Percentiles rank a stretch among this genome's conserved stretches.
phyloP scores from a whole-genome alignment of 2,329 filamentous ascomycete genomes.

The Colletotrichum simmondsii region DNA sequence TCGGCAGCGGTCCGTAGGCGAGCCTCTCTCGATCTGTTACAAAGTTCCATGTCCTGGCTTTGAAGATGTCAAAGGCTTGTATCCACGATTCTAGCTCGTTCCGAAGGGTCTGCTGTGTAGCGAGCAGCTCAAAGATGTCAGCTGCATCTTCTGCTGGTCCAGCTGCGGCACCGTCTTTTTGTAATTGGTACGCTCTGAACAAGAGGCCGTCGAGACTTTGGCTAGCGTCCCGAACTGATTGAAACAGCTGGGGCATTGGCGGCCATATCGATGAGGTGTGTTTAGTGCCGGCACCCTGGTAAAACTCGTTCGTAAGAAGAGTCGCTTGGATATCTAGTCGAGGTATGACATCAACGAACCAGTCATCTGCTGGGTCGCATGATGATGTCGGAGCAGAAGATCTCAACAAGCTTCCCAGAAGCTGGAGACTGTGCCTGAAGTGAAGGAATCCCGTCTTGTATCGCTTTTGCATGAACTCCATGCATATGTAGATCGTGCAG shows the following conservation, averaged over 20 bases:
- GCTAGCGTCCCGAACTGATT: conserved; percentile 12
- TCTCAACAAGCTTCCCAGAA: conserved; percentile 43
- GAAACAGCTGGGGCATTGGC: not conserved
- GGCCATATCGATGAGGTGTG: not conserved
- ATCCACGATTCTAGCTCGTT: conserved; percentile 37
- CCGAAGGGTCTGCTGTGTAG: not conserved
- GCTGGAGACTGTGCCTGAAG: conserved; percentile 52
- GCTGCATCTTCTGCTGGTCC: not conserved
- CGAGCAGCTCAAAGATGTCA: not conserved
- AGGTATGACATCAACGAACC: conserved; percentile 54
- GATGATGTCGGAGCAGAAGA: conserved; percentile 23
- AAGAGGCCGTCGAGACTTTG: conserved; percentile 11
- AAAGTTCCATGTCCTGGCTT: conserved; percentile 18
- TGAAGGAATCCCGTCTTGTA: conserved; percentile 50
- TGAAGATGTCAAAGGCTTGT: conserved; percentile 40
- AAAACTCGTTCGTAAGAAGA: conserved; percentile 33
- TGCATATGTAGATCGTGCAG: conserved; percentile 48
- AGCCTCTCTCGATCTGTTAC: conserved; percentile 33
- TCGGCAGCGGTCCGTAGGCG: conserved; percentile 41
- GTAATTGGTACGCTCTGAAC: not conserved
- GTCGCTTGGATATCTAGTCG: conserved; percentile 42
- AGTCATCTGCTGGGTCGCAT: conserved; percentile 47
- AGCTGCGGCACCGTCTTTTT: not conserved
- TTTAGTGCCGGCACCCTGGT: not conserved
- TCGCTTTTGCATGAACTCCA: conserved; percentile 49